Evolutionary conservation across 164 flowering plant genomes (phyloP).

Genomic region (Macadamia integrifolia): DNA sequence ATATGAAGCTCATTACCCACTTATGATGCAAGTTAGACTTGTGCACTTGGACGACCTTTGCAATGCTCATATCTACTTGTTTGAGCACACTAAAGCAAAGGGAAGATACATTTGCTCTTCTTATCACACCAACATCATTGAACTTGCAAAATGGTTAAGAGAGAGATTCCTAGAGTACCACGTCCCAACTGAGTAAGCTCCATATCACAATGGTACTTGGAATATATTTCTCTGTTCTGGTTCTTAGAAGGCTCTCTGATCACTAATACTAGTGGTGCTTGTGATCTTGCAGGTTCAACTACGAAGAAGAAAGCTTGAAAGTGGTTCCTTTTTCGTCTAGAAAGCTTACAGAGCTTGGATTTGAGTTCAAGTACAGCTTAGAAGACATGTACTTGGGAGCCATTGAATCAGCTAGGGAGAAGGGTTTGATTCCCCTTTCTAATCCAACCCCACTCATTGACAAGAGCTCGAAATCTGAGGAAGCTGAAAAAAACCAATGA

Average conservation of each 20-base stretch:
- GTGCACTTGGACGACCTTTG: conserved; percentile 53
- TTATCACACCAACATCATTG: not conserved
- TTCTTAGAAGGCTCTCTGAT: too few species aligned
- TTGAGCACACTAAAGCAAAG: not conserved
- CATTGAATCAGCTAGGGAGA: conserved; percentile 48
- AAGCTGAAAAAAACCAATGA: too few species aligned
- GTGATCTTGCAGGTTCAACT: conserved; percentile 38
- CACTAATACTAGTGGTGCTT: too few species aligned
- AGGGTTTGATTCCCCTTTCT: conserved; percentile 52
- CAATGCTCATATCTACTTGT: not conserved
- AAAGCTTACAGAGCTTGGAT: conserved; percentile 42
- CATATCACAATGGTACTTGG: not conserved
- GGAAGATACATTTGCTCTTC: not conserved
- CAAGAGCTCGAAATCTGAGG: too few species aligned
- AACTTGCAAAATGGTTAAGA: not conserved
- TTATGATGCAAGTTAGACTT: conserved; percentile 60
- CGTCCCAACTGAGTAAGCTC: not conserved
- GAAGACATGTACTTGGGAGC: conserved; percentile 67
- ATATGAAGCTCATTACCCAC: conserved; percentile 31
- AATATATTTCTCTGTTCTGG: too few species aligned
- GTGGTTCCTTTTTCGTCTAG: conserved; percentile 44
- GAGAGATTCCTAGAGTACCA: not conserved
- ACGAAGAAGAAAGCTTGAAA: conserved; percentile 35
- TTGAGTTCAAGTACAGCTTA: conserved; percentile 16
- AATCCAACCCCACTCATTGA: too few species aligned